phyloP scores from a whole-genome alignment of 1,139 yeast genomes.

The Scheffersomyces lignicola region DNA sequence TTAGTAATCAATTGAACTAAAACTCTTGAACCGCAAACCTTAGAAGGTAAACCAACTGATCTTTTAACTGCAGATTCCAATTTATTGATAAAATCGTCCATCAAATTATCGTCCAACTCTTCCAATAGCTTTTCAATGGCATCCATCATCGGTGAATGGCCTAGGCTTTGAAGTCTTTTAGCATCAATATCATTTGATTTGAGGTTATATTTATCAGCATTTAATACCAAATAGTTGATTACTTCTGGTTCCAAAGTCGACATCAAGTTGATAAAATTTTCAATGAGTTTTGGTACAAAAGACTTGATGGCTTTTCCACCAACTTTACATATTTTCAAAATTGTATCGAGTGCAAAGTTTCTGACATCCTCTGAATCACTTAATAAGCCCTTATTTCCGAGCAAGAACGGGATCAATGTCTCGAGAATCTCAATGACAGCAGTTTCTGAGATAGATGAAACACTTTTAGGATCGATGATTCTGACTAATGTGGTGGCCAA shows the following conservation, averaged over 20 bases:
- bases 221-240: slow-evolving; percentile 78
- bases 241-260: slow-evolving; percentile 92
- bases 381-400: slow-evolving; percentile 76
- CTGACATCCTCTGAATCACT: slow-evolving; percentile 88
- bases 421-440: slow-evolving; percentile 47
- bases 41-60: slow-evolving; percentile 89
- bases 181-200: slow-evolving; percentile 74
- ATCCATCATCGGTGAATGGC: slow-evolving; percentile 87
- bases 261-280: slow-evolving; percentile 69
- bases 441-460: slow-evolving; percentile 17
- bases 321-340: slow-evolving; percentile 67
- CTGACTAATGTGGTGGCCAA: slow-evolving; percentile 66
- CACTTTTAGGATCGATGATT: slow-evolving; percentile 44
- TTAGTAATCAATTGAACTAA: slow-evolving; percentile 63
- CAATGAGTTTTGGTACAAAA: slow-evolving; percentile 67
- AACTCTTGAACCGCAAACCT: slow-evolving; percentile 82
- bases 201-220: slow-evolving; percentile 85
- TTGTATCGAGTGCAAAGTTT: slow-evolving; percentile 70
- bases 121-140: slow-evolving; percentile 74
- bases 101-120: slow-evolving; percentile 49
- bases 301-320: slow-evolving; percentile 61
- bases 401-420: slow-evolving; percentile 71
- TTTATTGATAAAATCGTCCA: slow-evolving; percentile 52
- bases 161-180: slow-evolving; percentile 69
- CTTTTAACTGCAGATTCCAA: slow-evolving; percentile 55